Conservation (phyloP, 352 stramenopile species). For the Globisporangium nagaii region DNA sequence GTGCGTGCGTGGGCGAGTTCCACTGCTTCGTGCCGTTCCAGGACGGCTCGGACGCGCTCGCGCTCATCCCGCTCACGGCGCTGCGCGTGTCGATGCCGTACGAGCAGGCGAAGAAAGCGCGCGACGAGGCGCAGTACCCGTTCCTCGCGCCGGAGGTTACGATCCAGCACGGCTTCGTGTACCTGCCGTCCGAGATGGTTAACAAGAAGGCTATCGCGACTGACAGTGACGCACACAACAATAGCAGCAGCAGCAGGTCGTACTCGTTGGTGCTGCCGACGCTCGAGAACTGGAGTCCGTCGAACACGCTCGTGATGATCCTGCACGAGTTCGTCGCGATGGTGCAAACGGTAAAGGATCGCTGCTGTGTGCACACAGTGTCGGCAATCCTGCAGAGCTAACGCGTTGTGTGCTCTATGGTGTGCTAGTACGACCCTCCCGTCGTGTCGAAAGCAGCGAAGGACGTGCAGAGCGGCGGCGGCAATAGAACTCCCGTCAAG, state of each 20-base stretch:
- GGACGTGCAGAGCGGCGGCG: conserved; percentile 1
- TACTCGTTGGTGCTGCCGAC: conserved; percentile 42
- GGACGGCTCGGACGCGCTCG: conserved; percentile 59
- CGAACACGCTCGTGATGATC: conserved; percentile 67
- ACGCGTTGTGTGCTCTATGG: not conserved
- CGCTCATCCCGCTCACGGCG: conserved; percentile 50
- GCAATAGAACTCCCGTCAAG: not conserved
- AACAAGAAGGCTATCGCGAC: not conserved
- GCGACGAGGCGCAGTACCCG: conserved; percentile 46
- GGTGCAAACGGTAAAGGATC: conserved; percentile 44
- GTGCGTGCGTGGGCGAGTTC: conserved; percentile 51
- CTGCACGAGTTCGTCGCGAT: conserved; percentile 58
- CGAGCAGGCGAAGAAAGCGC: conserved; percentile 15
- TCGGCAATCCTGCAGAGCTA: no score
- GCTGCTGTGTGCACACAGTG: no score
- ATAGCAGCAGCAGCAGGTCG: not conserved
- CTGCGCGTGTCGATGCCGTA: conserved; percentile 62
- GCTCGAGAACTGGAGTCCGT: conserved; percentile 69
- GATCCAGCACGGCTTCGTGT: conserved; percentile 39
- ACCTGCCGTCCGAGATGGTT: conserved; percentile 48
- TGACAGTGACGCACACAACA: conserved; percentile 9
- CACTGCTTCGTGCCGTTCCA: conserved; percentile 74
- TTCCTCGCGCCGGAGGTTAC: conserved; percentile 50
- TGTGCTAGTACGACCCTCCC: conserved; percentile 25
- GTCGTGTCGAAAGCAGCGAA: conserved; percentile 9